phyloP scores from a whole-genome alignment of 2,329 filamentous ascomycete genomes.

The Trichoderma asperellum region DNA sequence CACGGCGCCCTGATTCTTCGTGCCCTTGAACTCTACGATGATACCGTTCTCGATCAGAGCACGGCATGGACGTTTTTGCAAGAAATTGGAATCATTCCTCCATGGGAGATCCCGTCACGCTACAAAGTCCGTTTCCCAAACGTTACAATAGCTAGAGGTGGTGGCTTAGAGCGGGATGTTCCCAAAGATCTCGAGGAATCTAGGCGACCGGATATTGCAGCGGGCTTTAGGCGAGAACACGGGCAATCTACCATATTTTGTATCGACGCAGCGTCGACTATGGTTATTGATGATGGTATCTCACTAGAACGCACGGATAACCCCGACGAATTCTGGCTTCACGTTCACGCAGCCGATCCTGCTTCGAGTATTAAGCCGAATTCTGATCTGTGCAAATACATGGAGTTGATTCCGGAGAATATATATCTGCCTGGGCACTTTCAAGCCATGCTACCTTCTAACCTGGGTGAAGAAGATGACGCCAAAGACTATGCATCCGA shows the following conservation, averaged over 20 bases:
- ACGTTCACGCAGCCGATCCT: conserved; percentile 78
- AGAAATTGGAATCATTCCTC: conserved; percentile 71
- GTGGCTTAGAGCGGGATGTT: conserved; percentile 46
- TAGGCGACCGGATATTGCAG: conserved; percentile 50
- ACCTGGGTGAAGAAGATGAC: conserved; percentile 38
- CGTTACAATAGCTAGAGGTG: conserved; percentile 48
- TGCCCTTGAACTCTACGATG: conserved; percentile 61
- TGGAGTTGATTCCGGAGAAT: conserved; percentile 63
- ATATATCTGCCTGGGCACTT: conserved; percentile 63
- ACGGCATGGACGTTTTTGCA: conserved; percentile 69
- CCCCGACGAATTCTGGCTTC: conserved; percentile 69
- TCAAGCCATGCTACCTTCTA: conserved; percentile 59
- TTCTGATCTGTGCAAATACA: conserved; percentile 61
- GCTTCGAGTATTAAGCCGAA: conserved; percentile 68
- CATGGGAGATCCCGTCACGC: conserved; percentile 70
- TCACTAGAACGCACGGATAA: conserved; percentile 66
- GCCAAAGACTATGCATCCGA: conserved; percentile 41
- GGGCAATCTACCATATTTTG: conserved; percentile 66
- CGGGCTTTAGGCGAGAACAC: conserved; percentile 62
- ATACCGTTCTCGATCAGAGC: conserved; percentile 46
- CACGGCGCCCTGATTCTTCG: conserved; percentile 68
- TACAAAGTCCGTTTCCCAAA: conserved; percentile 62
- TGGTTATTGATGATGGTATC: conserved; percentile 78
- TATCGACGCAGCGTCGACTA: conserved; percentile 68
- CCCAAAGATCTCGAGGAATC: conserved; percentile 42